These are phyloP conservation scores for Mucor circinelloides DNA, from an alignment of 371 early-diverging fungal species.

Conservation along the genomic window DNA sequence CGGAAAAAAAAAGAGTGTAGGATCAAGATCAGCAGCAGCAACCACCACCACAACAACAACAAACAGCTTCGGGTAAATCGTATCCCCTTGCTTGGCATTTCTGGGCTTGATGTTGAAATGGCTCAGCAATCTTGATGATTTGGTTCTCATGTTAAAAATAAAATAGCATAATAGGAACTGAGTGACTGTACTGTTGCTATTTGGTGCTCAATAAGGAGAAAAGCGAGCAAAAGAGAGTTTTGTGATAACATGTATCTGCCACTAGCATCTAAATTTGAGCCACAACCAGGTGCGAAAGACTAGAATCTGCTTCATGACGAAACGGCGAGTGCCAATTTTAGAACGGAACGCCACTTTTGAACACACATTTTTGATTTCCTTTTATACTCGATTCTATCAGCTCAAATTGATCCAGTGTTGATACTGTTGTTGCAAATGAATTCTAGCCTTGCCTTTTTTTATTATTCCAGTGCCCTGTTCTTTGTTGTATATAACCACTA, in stretches of 20 bases:
- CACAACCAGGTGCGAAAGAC: background rate
- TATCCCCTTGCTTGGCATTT: background rate
- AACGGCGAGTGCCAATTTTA: background rate
- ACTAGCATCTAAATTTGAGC: background rate
- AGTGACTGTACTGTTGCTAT: background rate
- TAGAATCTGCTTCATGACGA: background rate
- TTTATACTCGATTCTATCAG: background rate
- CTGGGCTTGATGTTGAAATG: background rate
- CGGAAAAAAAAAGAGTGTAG: background rate
- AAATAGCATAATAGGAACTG: background rate
- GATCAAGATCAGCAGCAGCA: background rate
- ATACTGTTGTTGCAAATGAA: no score
- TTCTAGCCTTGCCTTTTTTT: no score
- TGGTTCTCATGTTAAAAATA: background rate
- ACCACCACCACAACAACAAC: background rate
- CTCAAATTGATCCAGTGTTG: no score
- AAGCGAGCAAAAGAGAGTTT: background rate
- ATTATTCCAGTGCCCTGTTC: no score
- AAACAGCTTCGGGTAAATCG: background rate
- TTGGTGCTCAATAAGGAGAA: background rate
- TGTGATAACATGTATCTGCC: background rate
- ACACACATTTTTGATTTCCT: background rate
- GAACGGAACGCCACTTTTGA: background rate
- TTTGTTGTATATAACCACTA: no score
- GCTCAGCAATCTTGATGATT: background rate